phyloP scores from a whole-genome alignment of 495 filamentous ascomycete species.

The Aspergillus kassunensis region DNA sequence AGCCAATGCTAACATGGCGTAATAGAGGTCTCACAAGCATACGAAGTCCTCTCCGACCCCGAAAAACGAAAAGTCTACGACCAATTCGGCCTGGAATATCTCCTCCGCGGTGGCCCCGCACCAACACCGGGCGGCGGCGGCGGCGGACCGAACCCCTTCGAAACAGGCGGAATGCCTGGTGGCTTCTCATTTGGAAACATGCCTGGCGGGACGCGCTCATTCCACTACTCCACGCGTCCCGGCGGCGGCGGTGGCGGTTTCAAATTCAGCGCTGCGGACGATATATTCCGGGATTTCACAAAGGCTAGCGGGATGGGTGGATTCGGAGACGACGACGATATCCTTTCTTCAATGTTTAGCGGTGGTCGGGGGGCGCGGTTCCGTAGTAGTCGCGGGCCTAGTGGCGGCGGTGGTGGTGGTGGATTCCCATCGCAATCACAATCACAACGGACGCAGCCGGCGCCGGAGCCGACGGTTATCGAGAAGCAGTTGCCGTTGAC shows the following conservation, averaged over 20 bases:
- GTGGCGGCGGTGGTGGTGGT: constrained; percentile 33
- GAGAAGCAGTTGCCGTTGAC: constrained; percentile 78
- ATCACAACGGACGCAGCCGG: constrained; percentile 47
- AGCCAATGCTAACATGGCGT: constrained; percentile 12
- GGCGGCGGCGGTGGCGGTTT: constrained; percentile 58
- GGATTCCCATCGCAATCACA: no score
- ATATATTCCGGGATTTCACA: constrained; percentile 81
- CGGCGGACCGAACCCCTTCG: constrained; percentile 46
- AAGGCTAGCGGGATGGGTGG: constrained; percentile 44
- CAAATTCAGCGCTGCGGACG: constrained; percentile 75
- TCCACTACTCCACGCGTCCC: constrained; percentile 67
- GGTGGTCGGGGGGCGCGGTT: constrained; percentile 38
- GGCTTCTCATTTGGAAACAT: constrained; percentile 52
- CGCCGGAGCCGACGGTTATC: constrained; percentile 86
- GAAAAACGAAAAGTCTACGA: constrained; percentile 97
- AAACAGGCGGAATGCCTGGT: constrained; percentile 51
- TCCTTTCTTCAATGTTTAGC: constrained; percentile 45
- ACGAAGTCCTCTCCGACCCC: constrained; percentile 95
- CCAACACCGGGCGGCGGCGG: constrained; percentile 55
- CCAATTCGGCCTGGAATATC: constrained; percentile 88
- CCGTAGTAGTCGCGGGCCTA: constrained; percentile 31
- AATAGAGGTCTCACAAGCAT: constrained; percentile 84
- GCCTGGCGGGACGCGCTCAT: constrained; percentile 58
- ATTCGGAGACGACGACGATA: constrained; percentile 49
- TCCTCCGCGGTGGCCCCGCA: constrained; percentile 76